These are phyloP conservation scores for Debaryomyces fabryi DNA, from an alignment of 1,139 yeast species.

Conservation along the genomic window DNA sequence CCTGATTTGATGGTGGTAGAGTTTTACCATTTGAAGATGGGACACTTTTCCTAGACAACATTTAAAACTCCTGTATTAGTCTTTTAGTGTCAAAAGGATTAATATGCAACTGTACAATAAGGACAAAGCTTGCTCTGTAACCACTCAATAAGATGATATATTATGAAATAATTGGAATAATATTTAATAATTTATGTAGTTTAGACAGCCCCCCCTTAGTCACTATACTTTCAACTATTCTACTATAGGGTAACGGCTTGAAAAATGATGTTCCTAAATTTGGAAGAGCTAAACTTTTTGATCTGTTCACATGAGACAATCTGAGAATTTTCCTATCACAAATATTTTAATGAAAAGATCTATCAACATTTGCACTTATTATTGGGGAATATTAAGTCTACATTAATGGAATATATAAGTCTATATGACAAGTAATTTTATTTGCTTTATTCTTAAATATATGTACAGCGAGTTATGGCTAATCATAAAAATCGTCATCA, in stretches of 20 bases:
- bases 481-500: conserved; percentile 50
- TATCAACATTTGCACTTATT: neutral
- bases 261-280: neutral
- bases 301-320: conserved; percentile 6
- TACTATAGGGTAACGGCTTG: neutral
- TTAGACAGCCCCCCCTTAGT: neutral
- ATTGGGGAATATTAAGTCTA: neutral
- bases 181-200: neutral
- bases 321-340: neutral
- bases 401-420: neutral
- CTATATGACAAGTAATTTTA: neutral
- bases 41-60: conserved; percentile 16
- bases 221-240: neutral
- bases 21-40: conserved; percentile 11
- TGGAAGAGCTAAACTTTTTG: conserved; percentile 2
- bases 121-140: neutral
- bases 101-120: neutral
- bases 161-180: neutral
- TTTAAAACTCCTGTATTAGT: neutral
- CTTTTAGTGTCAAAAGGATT: neutral
- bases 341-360: neutral
- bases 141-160: neutral
- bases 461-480: conserved; percentile 7
- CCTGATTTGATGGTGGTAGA: neutral
- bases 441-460: neutral